Evolutionary conservation across 305 asterid genomes (phyloP).

Genomic region (Fraxinus dipetala): DNA sequence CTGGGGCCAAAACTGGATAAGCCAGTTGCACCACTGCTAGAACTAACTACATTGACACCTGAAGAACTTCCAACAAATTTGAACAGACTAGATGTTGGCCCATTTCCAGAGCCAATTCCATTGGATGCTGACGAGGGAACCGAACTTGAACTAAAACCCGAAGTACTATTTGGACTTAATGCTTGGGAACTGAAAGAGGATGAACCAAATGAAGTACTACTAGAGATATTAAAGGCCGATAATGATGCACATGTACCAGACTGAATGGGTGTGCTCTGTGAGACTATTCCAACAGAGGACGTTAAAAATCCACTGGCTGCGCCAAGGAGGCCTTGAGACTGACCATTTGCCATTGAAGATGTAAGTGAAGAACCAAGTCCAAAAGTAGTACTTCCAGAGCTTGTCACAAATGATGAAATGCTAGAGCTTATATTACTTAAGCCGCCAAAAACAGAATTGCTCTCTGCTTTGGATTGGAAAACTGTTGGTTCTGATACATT

Average conservation of each 20-base stretch:
- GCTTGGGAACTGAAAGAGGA: conserved; percentile 24
- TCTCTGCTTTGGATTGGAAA: conserved; percentile 19
- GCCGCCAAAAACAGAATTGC: conserved; percentile 29
- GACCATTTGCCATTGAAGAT: conserved; percentile 26
- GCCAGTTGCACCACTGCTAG: conserved; percentile 29
- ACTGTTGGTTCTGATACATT: conserved; percentile 23
- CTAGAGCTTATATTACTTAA: conserved; percentile 24
- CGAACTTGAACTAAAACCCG: conserved; percentile 33
- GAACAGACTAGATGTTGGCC: conserved; percentile 23
- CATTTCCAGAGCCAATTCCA: conserved; percentile 28
- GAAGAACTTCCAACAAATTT: conserved; percentile 34
- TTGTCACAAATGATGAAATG: conserved; percentile 27
- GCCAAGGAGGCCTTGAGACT: conserved; percentile 26
- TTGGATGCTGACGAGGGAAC: conserved; percentile 36
- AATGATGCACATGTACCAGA: conserved; percentile 14
- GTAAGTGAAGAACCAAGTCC: conserved; percentile 28
- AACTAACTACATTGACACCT: conserved; percentile 29
- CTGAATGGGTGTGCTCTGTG: conserved; percentile 29
- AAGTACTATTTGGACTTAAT: conserved; percentile 17
- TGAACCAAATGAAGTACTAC: conserved; percentile 31
- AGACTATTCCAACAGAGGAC: conserved; percentile 15
- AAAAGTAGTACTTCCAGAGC: conserved; percentile 32
- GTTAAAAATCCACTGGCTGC: conserved; percentile 28
- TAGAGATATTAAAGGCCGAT: conserved; percentile 23
- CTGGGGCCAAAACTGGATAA: conserved; percentile 34